Conservation (phyloP, 1,139 yeast genomes). For the Pneumocystis carinii region DNA sequence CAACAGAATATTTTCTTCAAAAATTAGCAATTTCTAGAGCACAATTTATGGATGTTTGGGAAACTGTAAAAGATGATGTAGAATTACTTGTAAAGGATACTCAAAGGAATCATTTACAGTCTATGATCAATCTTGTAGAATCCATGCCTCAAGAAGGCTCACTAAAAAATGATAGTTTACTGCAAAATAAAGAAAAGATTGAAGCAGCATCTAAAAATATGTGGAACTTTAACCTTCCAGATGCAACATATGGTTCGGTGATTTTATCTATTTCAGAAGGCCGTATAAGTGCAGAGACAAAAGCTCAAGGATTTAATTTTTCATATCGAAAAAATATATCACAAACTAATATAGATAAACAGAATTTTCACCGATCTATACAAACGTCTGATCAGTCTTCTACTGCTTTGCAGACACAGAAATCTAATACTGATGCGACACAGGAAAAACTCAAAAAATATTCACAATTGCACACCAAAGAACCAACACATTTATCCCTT, state of each 20-base stretch:
- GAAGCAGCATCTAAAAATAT: conserved; percentile 50
- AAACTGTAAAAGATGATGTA: conserved; percentile 41
- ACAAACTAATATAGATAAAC: conserved; percentile 8
- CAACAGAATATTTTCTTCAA: conserved; percentile 46
- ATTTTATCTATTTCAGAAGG: conserved; percentile 31
- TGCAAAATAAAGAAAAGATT: conserved; percentile 20
- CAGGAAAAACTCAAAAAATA: neutral
- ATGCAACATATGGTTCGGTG: conserved; percentile 34
- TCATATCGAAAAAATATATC: conserved; percentile 23
- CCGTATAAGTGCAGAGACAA: conserved; percentile 29
- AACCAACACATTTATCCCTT: neutral
- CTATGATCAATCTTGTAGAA: conserved; percentile 48
- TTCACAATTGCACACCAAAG: neutral
- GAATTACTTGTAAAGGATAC: conserved; percentile 25
- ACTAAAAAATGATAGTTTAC: conserved; percentile 18
- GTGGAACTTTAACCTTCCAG: conserved; percentile 69
- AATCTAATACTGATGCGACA: neutral
- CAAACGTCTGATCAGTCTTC: neutral
- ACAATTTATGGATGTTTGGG: conserved; percentile 53
- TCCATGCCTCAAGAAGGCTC: conserved; percentile 35
- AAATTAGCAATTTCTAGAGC: conserved; percentile 48
- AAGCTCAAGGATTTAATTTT: conserved; percentile 39
- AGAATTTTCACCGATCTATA: neutral
- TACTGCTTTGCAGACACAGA: neutral
- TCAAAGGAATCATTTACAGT: conserved; percentile 30